These are phyloP conservation scores for Penicillium lagena DNA, from an alignment of 495 filamentous ascomycete species.

Conservation along the genomic window DNA sequence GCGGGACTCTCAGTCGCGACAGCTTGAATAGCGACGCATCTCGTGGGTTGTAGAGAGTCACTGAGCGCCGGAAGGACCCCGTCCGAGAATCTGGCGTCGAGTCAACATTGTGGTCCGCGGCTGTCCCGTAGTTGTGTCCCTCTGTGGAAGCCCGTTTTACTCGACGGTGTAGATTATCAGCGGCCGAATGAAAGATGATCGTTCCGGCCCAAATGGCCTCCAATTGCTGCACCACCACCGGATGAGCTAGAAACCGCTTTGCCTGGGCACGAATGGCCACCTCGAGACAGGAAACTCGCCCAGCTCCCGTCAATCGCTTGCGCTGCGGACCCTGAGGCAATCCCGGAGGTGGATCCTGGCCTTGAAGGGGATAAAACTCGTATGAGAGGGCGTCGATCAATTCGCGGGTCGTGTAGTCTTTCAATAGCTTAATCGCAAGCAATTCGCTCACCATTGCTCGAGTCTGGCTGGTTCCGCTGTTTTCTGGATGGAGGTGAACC, in stretches of 20 bases:
- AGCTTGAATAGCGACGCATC: conserved; percentile 88
- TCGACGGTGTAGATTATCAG: conserved; percentile 70
- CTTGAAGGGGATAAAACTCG: conserved; percentile 88
- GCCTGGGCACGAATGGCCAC: conserved; percentile 84
- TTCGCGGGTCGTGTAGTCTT: conserved; percentile 82
- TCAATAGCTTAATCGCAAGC: conserved; percentile 82
- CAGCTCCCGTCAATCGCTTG: conserved; percentile 42
- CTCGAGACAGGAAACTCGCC: conserved; percentile 82
- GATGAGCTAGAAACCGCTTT: conserved; percentile 85
- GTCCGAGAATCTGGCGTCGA: conserved; percentile 12
- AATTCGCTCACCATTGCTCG: conserved; percentile 84
- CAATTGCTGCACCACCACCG: conserved; percentile 82
- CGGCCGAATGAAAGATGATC: conserved; percentile 82
- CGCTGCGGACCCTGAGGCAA: conserved; percentile 24
- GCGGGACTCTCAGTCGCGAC: conserved; percentile 79
- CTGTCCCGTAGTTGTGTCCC: conserved; percentile 17
- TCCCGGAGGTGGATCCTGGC: conserved; percentile 44
- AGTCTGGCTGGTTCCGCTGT: conserved; percentile 72
- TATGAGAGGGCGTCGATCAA: conserved; percentile 88
- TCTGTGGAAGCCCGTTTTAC: conserved; percentile 14
- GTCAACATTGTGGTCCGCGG: conserved; percentile 4
- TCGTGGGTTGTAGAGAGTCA: conserved; percentile 81
- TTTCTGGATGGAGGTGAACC: conserved; percentile 69
- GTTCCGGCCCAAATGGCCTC: conserved; percentile 95
- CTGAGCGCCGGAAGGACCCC: conserved; percentile 57